Conservation (phyloP, 2,329 filamentous ascomycete genomes). For the Rutstroemia sp. region DNA sequence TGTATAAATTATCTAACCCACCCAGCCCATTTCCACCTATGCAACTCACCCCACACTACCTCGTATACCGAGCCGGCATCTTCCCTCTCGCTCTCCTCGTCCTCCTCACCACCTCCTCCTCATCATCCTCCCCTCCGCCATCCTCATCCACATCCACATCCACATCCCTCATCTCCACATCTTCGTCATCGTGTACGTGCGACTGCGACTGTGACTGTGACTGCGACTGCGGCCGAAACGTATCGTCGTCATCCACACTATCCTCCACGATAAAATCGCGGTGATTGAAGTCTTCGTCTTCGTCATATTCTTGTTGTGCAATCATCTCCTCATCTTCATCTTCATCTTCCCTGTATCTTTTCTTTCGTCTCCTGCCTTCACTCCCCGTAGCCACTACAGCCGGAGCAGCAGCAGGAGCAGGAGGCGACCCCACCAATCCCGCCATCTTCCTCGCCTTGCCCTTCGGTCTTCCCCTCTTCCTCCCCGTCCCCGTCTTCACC, state of each 20-base stretch:
- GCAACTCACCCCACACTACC: too few species aligned
- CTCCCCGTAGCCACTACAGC: too few species aligned
- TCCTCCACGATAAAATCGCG: not conserved
- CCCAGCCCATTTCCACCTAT: too few species aligned
- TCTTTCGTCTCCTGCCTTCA: too few species aligned
- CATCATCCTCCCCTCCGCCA: not conserved
- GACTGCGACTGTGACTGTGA: too few species aligned
- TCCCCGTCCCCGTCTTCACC: constrained; percentile 5
- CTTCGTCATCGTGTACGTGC: not conserved
- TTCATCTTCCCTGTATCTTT: not conserved
- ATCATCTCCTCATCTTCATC: not conserved
- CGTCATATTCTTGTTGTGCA: not conserved
- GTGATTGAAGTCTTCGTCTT: not conserved
- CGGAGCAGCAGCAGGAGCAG: too few species aligned
- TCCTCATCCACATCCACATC: not conserved
- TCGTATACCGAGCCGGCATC: not conserved
- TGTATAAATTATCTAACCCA: too few species aligned
- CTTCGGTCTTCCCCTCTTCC: constrained; percentile 1
- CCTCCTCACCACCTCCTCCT: not conserved
- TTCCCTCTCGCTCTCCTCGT: not conserved
- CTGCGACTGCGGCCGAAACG: not conserved
- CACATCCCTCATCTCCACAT: not conserved
- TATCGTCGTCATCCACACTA: not conserved
- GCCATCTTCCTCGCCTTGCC: constrained; percentile 13
- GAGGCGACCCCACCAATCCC: not conserved